phyloP scores from a whole-genome alignment of 2,329 filamentous ascomycete genomes.

The Colletotrichum spaethianum region DNA sequence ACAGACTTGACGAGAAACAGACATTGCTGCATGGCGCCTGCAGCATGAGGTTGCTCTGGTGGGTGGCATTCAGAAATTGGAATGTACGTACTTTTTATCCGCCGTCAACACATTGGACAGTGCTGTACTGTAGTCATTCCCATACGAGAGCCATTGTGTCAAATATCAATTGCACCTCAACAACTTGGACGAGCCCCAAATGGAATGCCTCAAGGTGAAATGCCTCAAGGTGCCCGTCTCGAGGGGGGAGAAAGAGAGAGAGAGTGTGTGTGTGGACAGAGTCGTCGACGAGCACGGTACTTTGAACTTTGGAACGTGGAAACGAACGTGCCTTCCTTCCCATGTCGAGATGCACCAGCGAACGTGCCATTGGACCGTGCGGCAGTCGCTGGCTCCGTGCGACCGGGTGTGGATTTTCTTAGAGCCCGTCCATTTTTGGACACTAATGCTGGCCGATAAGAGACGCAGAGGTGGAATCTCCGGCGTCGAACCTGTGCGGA shows the following conservation, averaged over 20 bases:
- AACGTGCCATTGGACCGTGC: background rate
- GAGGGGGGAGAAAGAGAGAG: background rate
- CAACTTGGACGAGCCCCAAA: background rate
- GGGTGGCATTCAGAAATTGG: slow-evolving; percentile 4
- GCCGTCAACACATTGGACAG: background rate
- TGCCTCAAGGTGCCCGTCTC: background rate
- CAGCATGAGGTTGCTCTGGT: slow-evolving; percentile 26
- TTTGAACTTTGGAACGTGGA: background rate
- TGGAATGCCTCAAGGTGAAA: background rate
- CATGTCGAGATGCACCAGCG: background rate
- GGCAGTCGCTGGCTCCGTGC: background rate
- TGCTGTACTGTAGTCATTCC: background rate
- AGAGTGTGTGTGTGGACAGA: background rate
- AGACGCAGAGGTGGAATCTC: background rate
- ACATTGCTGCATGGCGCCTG: slow-evolving; percentile 35
- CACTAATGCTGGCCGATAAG: background rate
- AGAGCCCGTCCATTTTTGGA: slow-evolving; percentile 9
- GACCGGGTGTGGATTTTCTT: slow-evolving; percentile 31
- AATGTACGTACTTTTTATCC: background rate
- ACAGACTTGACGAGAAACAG: slow-evolving; percentile 20
- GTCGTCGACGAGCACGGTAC: background rate
- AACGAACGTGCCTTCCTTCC: slow-evolving; percentile 3
- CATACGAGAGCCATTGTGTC: background rate
- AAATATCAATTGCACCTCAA: background rate
- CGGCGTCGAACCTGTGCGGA: slow-evolving; percentile 28